Evolutionary conservation across 352 stramenopile genomes (phyloP).

Genomic region (Pythium phragmitis): DNA sequence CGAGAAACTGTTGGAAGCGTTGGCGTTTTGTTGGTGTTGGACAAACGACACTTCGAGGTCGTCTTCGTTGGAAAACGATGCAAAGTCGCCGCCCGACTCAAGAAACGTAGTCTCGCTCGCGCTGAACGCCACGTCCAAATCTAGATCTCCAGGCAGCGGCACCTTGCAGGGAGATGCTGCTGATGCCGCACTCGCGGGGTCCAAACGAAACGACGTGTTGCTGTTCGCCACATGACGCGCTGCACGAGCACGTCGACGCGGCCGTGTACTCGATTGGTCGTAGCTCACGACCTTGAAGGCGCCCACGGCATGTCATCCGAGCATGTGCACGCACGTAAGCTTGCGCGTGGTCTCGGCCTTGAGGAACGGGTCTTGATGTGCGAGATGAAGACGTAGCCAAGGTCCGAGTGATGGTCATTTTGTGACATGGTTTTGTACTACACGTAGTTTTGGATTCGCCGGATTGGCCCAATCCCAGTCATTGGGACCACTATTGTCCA

Average conservation of each 20-base stretch:
- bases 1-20: conserved; percentile 4
- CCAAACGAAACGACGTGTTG: conserved; percentile 43
- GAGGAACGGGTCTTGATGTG: too few species aligned
- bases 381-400: too few species aligned
- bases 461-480: too few species aligned
- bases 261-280: too few species aligned
- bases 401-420: too few species aligned
- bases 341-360: too few species aligned
- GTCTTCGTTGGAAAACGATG: conserved; percentile 61
- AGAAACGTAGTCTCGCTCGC: conserved; percentile 66
- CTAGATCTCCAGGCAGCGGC: conserved; percentile 77
- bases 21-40: conserved; percentile 32
- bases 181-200: conserved; percentile 43
- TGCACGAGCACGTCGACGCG: conserved; percentile 89
- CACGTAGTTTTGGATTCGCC: too few species aligned
- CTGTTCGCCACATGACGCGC: conserved; percentile 92
- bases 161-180: conserved; percentile 40
- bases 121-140: conserved; percentile 62
- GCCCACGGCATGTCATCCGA: too few species aligned
- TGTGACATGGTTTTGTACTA: too few species aligned
- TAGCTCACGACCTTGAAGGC: too few species aligned
- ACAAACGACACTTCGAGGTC: conserved; percentile 84
- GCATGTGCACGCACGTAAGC: too few species aligned
- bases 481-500: too few species aligned
- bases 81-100: conserved; percentile 68